A percentile compares a stretch with the other conserved stretches of the same genome.
phyloP scores from a whole-genome alignment of 225 moss, liverwort and hornwort genomes.

The Sphagnum contortum region DNA sequence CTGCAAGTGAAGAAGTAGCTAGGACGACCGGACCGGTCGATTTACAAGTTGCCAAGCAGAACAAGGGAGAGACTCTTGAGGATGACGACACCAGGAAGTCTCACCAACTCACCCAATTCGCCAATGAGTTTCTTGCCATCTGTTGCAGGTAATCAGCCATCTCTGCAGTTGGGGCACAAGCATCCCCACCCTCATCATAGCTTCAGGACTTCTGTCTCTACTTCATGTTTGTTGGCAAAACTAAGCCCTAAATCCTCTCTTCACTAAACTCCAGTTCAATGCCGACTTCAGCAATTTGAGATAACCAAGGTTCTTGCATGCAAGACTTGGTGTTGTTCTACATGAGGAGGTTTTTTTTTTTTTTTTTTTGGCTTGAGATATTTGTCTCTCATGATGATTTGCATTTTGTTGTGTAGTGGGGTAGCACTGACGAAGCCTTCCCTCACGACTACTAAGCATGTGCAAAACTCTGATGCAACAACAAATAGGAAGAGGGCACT shows the following conservation, averaged over 20 bases:
- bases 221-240: neutral
- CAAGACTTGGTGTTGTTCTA: too few relatives aligned
- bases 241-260: neutral
- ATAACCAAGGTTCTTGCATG: too few relatives aligned
- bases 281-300: too few relatives aligned
- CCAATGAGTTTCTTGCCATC: constrained; percentile 65
- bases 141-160: constrained; percentile 51
- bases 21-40: constrained; percentile 12
- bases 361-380: too few relatives aligned
- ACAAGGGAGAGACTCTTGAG: constrained; percentile 12
- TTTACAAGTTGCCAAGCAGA: constrained; percentile 6
- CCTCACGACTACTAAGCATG: neutral
- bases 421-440: too few relatives aligned
- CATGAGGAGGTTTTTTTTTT: too few relatives aligned
- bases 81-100: constrained; percentile 6
- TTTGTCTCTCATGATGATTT: too few relatives aligned
- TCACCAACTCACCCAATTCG: constrained; percentile 48
- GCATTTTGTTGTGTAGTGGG: too few relatives aligned
- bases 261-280: neutral
- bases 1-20: constrained; percentile 15
- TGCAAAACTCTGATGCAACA: constrained; percentile 3
- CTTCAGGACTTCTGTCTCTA: neutral
- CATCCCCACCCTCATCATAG: too few relatives aligned
- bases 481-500: constrained; percentile 18
- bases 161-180: neutral